A percentile compares a stretch with the other conserved stretches of the same genome.
Conservation (phyloP, 345 rosid species). For the Iberis pinnata region DNA sequence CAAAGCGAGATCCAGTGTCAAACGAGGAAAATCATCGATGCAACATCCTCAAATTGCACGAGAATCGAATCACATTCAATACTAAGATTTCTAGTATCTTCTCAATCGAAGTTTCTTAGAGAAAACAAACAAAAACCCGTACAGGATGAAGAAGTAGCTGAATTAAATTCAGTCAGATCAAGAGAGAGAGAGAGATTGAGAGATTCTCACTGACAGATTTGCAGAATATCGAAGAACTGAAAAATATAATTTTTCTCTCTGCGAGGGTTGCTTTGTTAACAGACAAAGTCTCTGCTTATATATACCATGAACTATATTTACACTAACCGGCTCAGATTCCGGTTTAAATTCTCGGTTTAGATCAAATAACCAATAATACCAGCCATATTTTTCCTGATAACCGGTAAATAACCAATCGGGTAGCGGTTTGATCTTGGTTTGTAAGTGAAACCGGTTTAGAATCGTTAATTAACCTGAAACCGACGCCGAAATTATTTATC, state of each 20-base stretch:
- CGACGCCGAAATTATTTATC: too few species aligned
- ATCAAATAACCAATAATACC: neutral
- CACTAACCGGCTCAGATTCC: constrained; percentile 20
- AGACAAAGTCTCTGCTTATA: constrained; percentile 19
- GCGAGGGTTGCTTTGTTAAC: constrained; percentile 25
- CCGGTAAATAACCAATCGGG: too few species aligned
- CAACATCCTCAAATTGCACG: constrained; percentile 4
- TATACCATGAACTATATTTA: neutral
- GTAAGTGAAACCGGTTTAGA: too few species aligned
- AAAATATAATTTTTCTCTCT: neutral
- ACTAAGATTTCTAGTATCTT: constrained; percentile 18
- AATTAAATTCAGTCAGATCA: constrained; percentile 31
- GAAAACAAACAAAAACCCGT: constrained; percentile 27
- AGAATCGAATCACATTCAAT: constrained; percentile 9
- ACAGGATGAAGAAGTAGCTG: constrained; percentile 12
- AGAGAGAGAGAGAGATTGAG: constrained; percentile 18
- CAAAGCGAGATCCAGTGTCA: constrained; percentile 22
- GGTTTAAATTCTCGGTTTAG: constrained; percentile 10
- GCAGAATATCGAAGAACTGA: constrained; percentile 16
- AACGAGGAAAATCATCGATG: neutral
- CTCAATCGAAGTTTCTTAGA: constrained; percentile 18
- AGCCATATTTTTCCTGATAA: too few species aligned
- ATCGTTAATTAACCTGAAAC: too few species aligned
- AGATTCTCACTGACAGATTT: constrained; percentile 26
- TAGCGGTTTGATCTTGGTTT: neutral